Conservation (phyloP, 768 basidiomycete species). For the Lentinula aciculospora region DNA sequence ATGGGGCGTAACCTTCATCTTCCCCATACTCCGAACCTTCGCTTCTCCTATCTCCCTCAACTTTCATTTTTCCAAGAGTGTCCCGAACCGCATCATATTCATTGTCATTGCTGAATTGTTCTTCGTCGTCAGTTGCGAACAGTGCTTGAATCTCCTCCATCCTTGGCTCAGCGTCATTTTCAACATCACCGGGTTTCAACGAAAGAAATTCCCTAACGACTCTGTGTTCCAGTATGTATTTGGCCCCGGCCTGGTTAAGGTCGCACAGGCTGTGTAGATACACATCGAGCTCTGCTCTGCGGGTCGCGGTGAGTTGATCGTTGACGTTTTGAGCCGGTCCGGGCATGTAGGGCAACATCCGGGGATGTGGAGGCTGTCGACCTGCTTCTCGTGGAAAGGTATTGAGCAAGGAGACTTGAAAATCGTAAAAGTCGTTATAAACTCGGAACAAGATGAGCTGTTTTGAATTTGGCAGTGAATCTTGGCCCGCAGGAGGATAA, state of each 20-base stretch:
- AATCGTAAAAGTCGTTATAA: conserved; percentile 98
- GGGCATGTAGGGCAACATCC: conserved; percentile 96
- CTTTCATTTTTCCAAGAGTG: conserved; percentile 43
- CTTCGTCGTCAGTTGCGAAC: conserved; percentile 34
- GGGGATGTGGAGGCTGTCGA: conserved; percentile 52
- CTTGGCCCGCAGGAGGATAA: conserved; percentile 55
- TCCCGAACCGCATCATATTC: conserved; percentile 40
- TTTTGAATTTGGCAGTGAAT: conserved; percentile 56
- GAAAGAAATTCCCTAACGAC: conserved; percentile 82
- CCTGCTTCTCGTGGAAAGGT: conserved; percentile 91
- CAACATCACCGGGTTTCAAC: conserved; percentile 81
- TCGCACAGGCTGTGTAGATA: conserved; percentile 81
- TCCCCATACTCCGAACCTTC: conserved; percentile 61
- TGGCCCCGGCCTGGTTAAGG: conserved; percentile 59
- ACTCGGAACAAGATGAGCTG: conserved; percentile 88
- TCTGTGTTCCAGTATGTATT: conserved; percentile 75
- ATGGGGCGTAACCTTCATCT: conserved; percentile 47
- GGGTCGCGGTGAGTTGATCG: conserved; percentile 72
- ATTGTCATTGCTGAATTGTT: conserved; percentile 26
- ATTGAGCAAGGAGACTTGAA: conserved; percentile 85
- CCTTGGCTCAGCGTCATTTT: conserved; percentile 58
- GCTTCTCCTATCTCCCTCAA: conserved; percentile 42
- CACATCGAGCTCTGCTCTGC: conserved; percentile 81
- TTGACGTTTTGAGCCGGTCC: conserved; percentile 85
- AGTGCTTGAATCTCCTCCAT: conserved; percentile 55